Conservation (phyloP, 805 yeast species). For the Ogataea glucozyma region DNA sequence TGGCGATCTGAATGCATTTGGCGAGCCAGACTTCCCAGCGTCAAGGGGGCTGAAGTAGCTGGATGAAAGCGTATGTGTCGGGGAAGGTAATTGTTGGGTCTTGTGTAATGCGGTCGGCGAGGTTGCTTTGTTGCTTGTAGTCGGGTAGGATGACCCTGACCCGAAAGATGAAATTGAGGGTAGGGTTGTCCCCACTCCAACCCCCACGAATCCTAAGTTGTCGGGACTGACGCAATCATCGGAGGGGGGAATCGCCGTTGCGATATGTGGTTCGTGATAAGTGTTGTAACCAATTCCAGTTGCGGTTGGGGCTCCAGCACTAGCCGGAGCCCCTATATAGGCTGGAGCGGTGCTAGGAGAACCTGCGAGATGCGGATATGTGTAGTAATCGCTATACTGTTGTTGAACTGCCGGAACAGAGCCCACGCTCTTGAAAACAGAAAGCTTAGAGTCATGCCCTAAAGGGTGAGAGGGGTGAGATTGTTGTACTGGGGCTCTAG, state of each 20-base stretch:
- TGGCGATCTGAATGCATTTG: neutral
- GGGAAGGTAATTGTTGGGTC: constrained; percentile 4
- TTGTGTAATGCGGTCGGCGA: constrained; percentile 1
- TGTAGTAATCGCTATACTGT: neutral
- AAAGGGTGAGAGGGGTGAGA: neutral
- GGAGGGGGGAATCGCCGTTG: too few species aligned
- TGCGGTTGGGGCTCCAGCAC: too few species aligned
- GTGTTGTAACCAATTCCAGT: neutral
- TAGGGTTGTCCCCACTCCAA: neutral
- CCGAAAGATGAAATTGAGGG: constrained; percentile 5
- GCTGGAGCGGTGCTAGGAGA: neutral
- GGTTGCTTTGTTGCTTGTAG: neutral
- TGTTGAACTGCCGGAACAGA: neutral
- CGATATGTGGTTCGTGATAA: constrained; percentile 3
- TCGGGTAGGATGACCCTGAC: neutral
- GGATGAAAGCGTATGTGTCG: constrained; percentile 3
- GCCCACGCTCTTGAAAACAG: constrained; percentile 1
- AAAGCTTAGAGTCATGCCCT: neutral
- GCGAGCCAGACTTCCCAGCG: neutral
- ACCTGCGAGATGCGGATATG: neutral
- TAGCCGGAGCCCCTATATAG: too few species aligned
- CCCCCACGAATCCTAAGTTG: constrained; percentile 2
- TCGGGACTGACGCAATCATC: constrained; percentile 6
- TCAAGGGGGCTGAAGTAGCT: neutral
- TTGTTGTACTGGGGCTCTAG: constrained; percentile 2